Evolutionary conservation across 192 early-diverging fungal species (phyloP), one percentile per base, ranked within the genome.

Genomic region (Phycomyces blakesleeanus): DNA sequence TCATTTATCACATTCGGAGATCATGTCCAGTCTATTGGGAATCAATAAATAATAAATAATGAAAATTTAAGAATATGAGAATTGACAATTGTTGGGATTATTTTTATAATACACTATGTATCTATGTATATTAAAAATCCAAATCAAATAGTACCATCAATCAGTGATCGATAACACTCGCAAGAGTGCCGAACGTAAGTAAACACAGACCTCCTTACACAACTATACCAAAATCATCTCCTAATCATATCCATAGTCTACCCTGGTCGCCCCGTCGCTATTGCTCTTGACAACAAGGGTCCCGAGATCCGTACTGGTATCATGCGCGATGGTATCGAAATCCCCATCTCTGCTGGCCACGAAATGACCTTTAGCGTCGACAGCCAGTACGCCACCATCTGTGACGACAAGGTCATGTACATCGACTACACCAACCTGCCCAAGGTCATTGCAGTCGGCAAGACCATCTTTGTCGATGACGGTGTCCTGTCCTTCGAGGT

Each of bases 401-500:
- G 89, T 75, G 77, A 84, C 16, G 80, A 73, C 22, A 79, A 91
- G 54, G 69, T 80, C 49, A 80, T 93, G 81, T 93, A 88, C 58
- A 64, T 93, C 51, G 91, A 93, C 79, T 93, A 93, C 74, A 77
- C 79, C 64, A 92, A 92, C 68, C 67, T 93, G 57, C 74, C 86
- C 64, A 86, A 85, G 67, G 90, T 90, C 39, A 87, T 93, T 44
- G 77, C 81, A 10, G 79, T 82, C 5, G 90, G 87, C 57, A 87
- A 88, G 75, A 77, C 75, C 24, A 91, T 93, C 68, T 93, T 87
- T 63, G 86, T 98, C 39, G 97, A 98, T 69, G 97, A 98, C 74
- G 97, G 97, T 47, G 88, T 95, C 55, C 81, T 98, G 68, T 92
- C 91, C 63, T 98, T 98, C 67, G 87, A 91, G 62, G 97, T 98